Evolutionary conservation across 306 rosid genomes (phyloP).

Genomic region (Quercus suber): DNA sequence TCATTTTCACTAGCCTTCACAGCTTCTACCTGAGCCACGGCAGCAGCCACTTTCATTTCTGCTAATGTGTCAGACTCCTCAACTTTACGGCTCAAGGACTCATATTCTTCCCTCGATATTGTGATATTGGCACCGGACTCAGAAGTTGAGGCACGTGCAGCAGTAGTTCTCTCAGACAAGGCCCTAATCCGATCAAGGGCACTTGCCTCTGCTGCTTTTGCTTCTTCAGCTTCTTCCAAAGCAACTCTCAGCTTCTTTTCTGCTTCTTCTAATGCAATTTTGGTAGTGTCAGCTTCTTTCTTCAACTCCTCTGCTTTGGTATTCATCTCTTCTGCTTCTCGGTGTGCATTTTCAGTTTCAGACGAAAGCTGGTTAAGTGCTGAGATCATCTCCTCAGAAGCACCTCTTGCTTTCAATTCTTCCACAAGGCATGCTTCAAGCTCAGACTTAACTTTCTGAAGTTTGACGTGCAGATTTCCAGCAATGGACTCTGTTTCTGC

Average conservation of each 20-base stretch:
- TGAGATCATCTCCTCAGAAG: conserved; percentile 75
- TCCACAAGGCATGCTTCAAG: conserved; percentile 69
- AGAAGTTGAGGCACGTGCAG: conserved; percentile 88
- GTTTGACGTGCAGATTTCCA: conserved; percentile 77
- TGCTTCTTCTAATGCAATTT: conserved; percentile 59
- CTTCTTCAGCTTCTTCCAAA: conserved; percentile 80
- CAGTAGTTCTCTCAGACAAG: conserved; percentile 69
- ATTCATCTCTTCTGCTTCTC: conserved; percentile 79
- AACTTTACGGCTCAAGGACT: conserved; percentile 77
- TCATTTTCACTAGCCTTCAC: conserved; percentile 97
- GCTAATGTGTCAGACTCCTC: conserved; percentile 85
- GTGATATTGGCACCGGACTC: conserved; percentile 76
- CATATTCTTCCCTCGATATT: conserved; percentile 75
- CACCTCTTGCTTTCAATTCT: conserved; percentile 73
- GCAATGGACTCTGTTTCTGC: conserved; percentile 84
- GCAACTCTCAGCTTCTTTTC: conserved; percentile 68
- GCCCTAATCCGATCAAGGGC: conserved; percentile 76
- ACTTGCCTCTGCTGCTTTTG: conserved; percentile 70
- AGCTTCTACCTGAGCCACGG: conserved; percentile 96
- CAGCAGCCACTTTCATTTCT: conserved; percentile 95
- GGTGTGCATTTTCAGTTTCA: conserved; percentile 64
- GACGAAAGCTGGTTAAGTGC: conserved; percentile 65
- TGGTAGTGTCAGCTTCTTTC: conserved; percentile 72
- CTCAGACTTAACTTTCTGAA: conserved; percentile 70
- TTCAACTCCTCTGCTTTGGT: conserved; percentile 62